phyloP scores from a whole-genome alignment of 108 stramenopile genomes.

The Cyclotella choctawhatcheeana region DNA sequence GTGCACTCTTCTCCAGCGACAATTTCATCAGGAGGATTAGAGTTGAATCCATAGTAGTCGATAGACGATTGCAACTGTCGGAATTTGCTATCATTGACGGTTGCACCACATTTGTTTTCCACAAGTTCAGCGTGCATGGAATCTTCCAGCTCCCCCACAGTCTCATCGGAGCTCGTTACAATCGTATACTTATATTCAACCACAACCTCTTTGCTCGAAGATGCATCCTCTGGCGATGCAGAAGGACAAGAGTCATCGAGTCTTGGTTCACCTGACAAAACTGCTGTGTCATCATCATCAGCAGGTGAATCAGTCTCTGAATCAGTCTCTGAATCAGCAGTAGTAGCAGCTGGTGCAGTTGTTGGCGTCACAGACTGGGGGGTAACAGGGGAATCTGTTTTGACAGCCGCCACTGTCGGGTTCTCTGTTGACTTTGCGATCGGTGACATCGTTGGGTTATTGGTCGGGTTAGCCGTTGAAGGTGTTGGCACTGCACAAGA shows the following conservation, averaged over 20 bases:
- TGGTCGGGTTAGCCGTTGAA: too few species aligned
- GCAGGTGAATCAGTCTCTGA: too few species aligned
- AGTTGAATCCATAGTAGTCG: slow-evolving; percentile 36
- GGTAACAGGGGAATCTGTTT: background rate
- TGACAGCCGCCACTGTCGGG: background rate
- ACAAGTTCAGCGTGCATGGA: slow-evolving; percentile 16
- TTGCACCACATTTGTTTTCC: slow-evolving; percentile 18
- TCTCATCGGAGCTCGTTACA: background rate
- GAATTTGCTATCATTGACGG: background rate
- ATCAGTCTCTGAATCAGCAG: background rate
- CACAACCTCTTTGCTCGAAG: background rate
- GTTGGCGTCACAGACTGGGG: too few species aligned
- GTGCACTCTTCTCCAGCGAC: slow-evolving; percentile 10
- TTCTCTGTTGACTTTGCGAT: too few species aligned
- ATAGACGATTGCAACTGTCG: slow-evolving; percentile 7
- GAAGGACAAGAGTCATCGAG: slow-evolving; percentile 13
- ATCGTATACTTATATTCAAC: slow-evolving; percentile 11
- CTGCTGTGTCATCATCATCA: too few species aligned
- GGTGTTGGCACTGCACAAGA: too few species aligned
- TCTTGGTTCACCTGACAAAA: too few species aligned
- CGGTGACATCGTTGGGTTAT: too few species aligned
- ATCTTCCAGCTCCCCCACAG: slow-evolving; percentile 14
- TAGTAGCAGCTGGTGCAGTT: too few species aligned
- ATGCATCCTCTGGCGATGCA: background rate
- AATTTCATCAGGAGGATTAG: slow-evolving; percentile 40